A percentile compares a stretch with the other conserved stretches of the same genome.
Evolutionary conservation across 352 stramenopile species (phyloP).

Genomic region (Pythium periplocum): DNA sequence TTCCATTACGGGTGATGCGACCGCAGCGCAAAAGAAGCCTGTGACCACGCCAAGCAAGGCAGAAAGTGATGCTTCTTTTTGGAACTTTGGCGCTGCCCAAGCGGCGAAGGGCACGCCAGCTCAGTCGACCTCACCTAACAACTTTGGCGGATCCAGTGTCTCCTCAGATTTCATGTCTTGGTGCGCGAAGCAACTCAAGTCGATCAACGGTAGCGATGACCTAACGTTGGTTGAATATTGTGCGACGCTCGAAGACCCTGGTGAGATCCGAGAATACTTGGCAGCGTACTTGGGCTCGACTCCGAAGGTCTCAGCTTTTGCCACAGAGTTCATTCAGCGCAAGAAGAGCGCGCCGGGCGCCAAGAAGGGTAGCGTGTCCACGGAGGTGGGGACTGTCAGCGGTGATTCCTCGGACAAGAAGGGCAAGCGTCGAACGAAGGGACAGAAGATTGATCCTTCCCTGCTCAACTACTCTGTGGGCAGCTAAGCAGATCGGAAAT

Average conservation of each 20-base stretch:
- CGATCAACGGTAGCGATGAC: constrained; percentile 66
- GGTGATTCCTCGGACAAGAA: constrained; percentile 42
- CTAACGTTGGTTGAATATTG: constrained; percentile 92
- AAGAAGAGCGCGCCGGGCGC: constrained; percentile 63
- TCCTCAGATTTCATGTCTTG: constrained; percentile 77
- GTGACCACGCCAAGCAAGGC: constrained; percentile 32
- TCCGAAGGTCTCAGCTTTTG: constrained; percentile 95
- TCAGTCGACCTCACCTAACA: constrained; percentile 6
- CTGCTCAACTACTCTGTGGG: constrained; percentile 66
- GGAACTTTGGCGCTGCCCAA: constrained; percentile 69
- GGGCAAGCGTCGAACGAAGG: constrained; percentile 54
- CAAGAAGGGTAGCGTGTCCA: constrained; percentile 37
- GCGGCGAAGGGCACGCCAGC: constrained; percentile 19
- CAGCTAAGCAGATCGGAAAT: constrained; percentile 19
- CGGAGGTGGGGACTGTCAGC: constrained; percentile 9
- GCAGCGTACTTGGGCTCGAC: constrained; percentile 94
- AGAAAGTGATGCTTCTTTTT: constrained; percentile 73
- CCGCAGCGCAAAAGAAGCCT: constrained; percentile 12
- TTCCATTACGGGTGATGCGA: constrained; percentile 17
- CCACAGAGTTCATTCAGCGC: constrained; percentile 95
- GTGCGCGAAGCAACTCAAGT: constrained; percentile 75
- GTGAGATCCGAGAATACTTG: constrained; percentile 95
- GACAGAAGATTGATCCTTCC: constrained; percentile 70
- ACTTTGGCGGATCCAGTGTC: constrained; percentile 41
- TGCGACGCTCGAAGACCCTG: constrained; percentile 91